Conservation (phyloP, 352 stramenopile genomes). For the Phytophthora meadii region DNA sequence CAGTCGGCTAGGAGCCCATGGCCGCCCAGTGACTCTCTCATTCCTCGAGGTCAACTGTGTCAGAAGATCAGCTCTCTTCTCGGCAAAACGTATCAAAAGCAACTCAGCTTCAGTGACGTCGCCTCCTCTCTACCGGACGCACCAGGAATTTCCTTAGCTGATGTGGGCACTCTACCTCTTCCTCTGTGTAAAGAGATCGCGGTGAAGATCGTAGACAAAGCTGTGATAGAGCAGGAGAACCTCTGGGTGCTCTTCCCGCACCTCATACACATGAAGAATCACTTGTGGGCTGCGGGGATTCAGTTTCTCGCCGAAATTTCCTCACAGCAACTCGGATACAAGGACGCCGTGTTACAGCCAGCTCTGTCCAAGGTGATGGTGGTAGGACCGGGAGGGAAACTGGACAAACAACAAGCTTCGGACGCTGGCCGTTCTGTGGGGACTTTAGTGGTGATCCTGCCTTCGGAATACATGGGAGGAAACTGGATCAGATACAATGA, state of each 20-base stretch:
- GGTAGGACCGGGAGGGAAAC: not conserved
- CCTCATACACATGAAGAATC: conserved; percentile 20
- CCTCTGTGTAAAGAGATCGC: conserved; percentile 6
- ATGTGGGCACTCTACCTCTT: conserved; percentile 4
- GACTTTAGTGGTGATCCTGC: conserved; percentile 5
- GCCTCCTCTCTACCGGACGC: conserved; percentile 8
- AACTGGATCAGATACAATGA: not conserved
- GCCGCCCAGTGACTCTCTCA: not conserved
- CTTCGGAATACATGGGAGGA: conserved; percentile 4
- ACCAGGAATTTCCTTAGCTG: conserved; percentile 4
- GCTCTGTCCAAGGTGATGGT: conserved; percentile 11
- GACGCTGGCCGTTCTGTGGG: conserved; percentile 2
- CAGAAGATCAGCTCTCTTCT: conserved; percentile 1
- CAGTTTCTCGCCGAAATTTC: not conserved
- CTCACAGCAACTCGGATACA: conserved; percentile 8
- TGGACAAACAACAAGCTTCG: not conserved
- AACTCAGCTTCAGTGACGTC: conserved; percentile 3
- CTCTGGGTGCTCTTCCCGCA: conserved; percentile 4
- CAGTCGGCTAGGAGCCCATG: not conserved
- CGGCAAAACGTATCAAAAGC: not conserved
- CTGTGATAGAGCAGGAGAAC: not conserved
- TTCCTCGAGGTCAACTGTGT: not conserved
- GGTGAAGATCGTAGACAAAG: not conserved
- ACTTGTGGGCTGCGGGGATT: conserved; percentile 2
- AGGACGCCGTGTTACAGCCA: not conserved